Base-by-base conservation (phyloP, 1,139 yeast genomes). In the Lodderomyces pseudojiufengensis region DNA sequence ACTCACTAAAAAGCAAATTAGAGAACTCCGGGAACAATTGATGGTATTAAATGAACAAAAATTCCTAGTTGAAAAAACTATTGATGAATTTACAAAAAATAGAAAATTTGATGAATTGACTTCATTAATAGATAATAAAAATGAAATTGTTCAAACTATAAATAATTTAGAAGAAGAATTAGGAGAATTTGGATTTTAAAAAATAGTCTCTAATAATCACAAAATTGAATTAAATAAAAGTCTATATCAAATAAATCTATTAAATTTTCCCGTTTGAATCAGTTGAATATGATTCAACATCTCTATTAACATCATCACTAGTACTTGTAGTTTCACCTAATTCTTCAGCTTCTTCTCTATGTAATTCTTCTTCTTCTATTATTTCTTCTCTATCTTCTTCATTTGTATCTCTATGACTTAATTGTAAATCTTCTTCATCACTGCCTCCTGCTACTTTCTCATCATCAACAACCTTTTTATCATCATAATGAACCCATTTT, bases 41-140 rank as follows among this genome's bases (percentile, higher is more conserved):
- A 84, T 88, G 82, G 96, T 90, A 10, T 64, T 87, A 59, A 83
- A 83, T 45, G 97, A 90, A 52, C 97, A 90, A 51, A 70, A 71
- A 50, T 87, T 76, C 48, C 59, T 90, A 43, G 80, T 90, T 3
- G 76, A 78, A 39, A 71, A 74, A 16, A 73, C 82, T 71, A 73
- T 84, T 14, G 65, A 69, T 4, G 77, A 73, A 13, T 76, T 82
- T 30, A 85, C 82, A 40, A 70, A 69, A 44, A 77, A 75, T 38
- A 65, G 97, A 30, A 76, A 78, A 45, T 87, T 86, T 52, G 96
- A 88, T 44, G 96, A 87, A 52, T 59, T 87, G 32, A 65, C 63
- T 14, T 73, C 86, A 0, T 61, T 90, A 36, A 73, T 75, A 28
- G 70, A 60, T 26, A 86, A 84, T 46, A 53, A 79, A 36, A 51